Evolutionary conservation across 1,284 basidiomycete species (phyloP).

Genomic region (Fomitopsis palustris): DNA sequence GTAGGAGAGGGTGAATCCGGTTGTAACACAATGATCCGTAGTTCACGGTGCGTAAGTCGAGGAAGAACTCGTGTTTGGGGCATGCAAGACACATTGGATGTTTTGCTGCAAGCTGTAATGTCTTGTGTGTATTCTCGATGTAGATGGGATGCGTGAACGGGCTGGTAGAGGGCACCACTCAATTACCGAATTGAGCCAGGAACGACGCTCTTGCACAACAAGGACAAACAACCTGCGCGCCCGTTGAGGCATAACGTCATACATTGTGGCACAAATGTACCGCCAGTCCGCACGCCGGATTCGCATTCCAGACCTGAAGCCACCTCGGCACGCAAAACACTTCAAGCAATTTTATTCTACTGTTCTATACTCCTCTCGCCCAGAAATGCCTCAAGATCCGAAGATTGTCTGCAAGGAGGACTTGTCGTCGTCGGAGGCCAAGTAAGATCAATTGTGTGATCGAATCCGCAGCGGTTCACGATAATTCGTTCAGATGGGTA

Average conservation of each 20-base stretch:
- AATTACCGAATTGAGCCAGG: background rate
- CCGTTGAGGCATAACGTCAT: constrained; percentile 4
- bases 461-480: constrained; percentile 3
- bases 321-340: background rate
- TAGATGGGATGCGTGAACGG: too few species aligned
- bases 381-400: constrained; percentile 29
- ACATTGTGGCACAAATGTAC: background rate
- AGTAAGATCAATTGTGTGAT: constrained; percentile 35
- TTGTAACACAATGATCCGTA: too few species aligned
- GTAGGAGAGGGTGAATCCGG: too few species aligned
- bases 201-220: constrained; percentile 1
- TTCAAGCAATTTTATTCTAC: background rate
- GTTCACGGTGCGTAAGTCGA: too few species aligned
- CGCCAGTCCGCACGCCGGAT: background rate
- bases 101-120: too few species aligned
- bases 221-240: background rate
- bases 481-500: constrained; percentile 54
- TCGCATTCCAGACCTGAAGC: background rate
- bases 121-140: too few species aligned
- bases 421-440: constrained; percentile 56
- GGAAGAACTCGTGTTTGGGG: too few species aligned
- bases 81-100: too few species aligned
- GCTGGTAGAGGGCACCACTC: too few species aligned
- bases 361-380: background rate
- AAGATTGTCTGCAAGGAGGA: constrained; percentile 36